phyloP scores from a whole-genome alignment of 2,329 filamentous ascomycete genomes.

The Coniella lustricola region DNA sequence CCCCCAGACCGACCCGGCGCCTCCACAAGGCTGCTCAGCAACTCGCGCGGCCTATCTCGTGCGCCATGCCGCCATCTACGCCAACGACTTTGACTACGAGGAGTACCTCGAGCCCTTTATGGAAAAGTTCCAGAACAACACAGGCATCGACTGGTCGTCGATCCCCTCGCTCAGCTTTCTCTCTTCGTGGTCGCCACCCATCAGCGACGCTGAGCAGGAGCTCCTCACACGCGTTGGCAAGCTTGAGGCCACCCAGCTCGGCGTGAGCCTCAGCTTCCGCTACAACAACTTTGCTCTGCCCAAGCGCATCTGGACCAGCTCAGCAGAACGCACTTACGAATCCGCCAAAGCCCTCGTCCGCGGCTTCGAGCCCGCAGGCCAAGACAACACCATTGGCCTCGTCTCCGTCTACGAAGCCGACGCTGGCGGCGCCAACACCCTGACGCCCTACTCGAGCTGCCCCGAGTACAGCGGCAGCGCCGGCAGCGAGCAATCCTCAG shows the following conservation, averaged over 20 bases:
- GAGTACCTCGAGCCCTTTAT: constrained; percentile 50
- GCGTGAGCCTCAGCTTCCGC: constrained; percentile 49
- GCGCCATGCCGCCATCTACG: constrained; percentile 54
- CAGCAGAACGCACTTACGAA: constrained; percentile 53
- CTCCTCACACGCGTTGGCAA: constrained; percentile 55
- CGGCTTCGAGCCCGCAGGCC: constrained; percentile 39
- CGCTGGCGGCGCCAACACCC: constrained; percentile 48
- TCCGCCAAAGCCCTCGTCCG: constrained; percentile 52
- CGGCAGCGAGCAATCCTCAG: constrained; percentile 46
- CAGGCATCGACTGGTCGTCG: constrained; percentile 46
- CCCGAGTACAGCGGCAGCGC: constrained; percentile 52
- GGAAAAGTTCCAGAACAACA: constrained; percentile 51
- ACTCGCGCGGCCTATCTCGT: constrained; percentile 47
- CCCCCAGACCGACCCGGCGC: constrained; percentile 33
- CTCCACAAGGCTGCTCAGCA: constrained; percentile 44
- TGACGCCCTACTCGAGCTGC: constrained; percentile 60
- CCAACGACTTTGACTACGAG: constrained; percentile 53
- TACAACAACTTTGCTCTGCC: constrained; percentile 49
- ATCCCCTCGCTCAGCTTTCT: constrained; percentile 51
- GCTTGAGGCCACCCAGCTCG: constrained; percentile 53
- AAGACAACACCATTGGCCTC: constrained; percentile 46
- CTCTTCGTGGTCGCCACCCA: constrained; percentile 47
- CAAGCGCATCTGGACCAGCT: constrained; percentile 53
- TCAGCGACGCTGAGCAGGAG: constrained; percentile 49
- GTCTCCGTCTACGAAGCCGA: constrained; percentile 49